Evolutionary conservation across 768 basidiomycete genomes (phyloP).

Genomic region (Boletales sp.): DNA sequence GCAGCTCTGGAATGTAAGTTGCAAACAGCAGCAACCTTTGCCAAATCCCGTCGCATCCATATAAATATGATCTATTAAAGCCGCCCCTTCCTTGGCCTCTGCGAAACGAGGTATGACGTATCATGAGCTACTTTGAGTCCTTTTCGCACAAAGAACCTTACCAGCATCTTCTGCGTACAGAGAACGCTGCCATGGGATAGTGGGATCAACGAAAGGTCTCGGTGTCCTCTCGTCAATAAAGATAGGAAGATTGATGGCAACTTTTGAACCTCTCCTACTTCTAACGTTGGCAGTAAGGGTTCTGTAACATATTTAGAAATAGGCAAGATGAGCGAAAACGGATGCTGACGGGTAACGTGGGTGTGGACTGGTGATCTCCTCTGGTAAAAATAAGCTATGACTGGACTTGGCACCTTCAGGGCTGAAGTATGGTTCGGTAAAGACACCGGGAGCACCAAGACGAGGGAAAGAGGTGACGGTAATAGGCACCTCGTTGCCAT

Average conservation of each 20-base stretch:
- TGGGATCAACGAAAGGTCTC: slow-evolving; percentile 85
- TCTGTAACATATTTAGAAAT: slow-evolving; percentile 40
- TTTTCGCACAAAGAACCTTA: slow-evolving; percentile 32
- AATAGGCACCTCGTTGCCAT: slow-evolving; percentile 82
- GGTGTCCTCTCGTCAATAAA: slow-evolving; percentile 88
- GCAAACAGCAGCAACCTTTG: slow-evolving; percentile 98
- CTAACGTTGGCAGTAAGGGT: slow-evolving; percentile 98
- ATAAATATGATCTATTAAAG: slow-evolving; percentile 88
- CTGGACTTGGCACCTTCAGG: slow-evolving; percentile 78
- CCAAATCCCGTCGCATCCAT: slow-evolving; percentile 99
- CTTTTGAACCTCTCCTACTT: slow-evolving; percentile 84
- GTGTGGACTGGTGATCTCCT: slow-evolving; percentile 96
- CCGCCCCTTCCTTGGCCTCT: slow-evolving; percentile 92
- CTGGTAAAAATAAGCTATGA: slow-evolving; percentile 90
- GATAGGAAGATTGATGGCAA: slow-evolving; percentile 91
- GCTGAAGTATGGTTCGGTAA: slow-evolving; percentile 86
- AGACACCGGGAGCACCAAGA: slow-evolving; percentile 82
- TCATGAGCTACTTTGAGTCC: slow-evolving; percentile 7
- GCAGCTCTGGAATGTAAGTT: slow-evolving; percentile 96
- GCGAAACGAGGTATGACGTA: neutral
- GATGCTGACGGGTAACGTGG: slow-evolving; percentile 91
- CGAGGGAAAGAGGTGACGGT: slow-evolving; percentile 96
- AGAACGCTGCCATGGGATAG: slow-evolving; percentile 85
- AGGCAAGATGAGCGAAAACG: slow-evolving; percentile 5
- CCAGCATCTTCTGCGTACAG: slow-evolving; percentile 83